Conservation (phyloP, 768 basidiomycete genomes). For the Boletus rubropictus region DNA sequence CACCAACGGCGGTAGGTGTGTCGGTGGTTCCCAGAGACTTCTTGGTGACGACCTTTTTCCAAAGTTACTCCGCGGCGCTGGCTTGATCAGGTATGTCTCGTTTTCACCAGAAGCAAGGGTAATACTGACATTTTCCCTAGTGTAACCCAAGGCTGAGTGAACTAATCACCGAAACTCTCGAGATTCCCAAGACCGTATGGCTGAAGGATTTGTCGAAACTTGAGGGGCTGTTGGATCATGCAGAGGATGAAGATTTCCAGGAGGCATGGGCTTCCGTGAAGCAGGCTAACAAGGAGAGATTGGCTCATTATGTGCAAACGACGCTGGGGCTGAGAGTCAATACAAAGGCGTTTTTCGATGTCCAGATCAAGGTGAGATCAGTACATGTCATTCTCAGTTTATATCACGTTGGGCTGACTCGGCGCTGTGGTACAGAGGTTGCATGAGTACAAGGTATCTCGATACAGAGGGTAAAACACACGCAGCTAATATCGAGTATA, state of each 20-base stretch:
- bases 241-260: constrained; percentile 71
- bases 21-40: neutral
- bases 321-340: constrained; percentile 69
- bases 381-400: neutral
- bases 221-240: constrained; percentile 65
- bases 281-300: constrained; percentile 83
- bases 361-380: constrained; percentile 71
- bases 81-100: constrained; percentile 63
- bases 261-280: constrained; percentile 81
- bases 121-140: constrained; percentile 20
- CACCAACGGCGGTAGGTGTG: constrained; percentile 78
- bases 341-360: constrained; percentile 79
- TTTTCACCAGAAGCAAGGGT: neutral
- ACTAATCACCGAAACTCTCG: constrained; percentile 80
- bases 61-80: constrained; percentile 88
- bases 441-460: constrained; percentile 82
- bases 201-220: constrained; percentile 78
- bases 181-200: constrained; percentile 72
- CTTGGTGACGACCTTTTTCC: neutral
- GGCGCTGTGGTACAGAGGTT: constrained; percentile 49
- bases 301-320: constrained; percentile 68
- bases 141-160: constrained; percentile 86
- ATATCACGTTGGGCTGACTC: neutral
- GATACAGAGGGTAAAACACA: neutral
- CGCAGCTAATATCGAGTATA: constrained; percentile 24